A percentile compares a stretch with the other conserved stretches of the same genome.
phyloP scores from a whole-genome alignment of 1,284 basidiomycete genomes.

The Agaricales sp. region DNA sequence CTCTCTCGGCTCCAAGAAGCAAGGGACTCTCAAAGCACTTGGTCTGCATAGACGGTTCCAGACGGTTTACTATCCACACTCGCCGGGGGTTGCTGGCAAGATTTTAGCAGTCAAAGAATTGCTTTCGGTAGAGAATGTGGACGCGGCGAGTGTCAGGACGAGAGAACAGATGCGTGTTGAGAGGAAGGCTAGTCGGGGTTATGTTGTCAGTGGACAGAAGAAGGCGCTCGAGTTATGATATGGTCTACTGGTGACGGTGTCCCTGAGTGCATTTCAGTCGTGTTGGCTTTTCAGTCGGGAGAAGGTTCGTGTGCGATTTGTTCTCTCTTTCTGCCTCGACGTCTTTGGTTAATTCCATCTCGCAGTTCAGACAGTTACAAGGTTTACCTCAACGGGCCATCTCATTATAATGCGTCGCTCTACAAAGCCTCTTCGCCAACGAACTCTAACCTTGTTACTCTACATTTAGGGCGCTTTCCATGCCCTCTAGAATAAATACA shows the following conservation, averaged over 20 bases:
- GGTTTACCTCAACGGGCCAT: no score
- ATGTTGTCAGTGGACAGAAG: conserved; percentile 14
- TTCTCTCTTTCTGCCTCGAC: no score
- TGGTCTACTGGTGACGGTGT: neutral
- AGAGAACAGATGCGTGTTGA: conserved; percentile 55
- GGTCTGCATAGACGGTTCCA: conserved; percentile 75
- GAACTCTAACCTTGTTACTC: no score
- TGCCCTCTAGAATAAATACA: no score
- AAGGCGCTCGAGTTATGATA: neutral
- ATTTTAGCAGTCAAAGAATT: conserved; percentile 80
- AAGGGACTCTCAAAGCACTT: conserved; percentile 66
- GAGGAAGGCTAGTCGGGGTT: conserved; percentile 55
- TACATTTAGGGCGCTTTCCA: no score
- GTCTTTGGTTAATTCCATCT: no score
- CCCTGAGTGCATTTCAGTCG: no score
- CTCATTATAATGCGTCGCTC: no score
- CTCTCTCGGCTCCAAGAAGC: conserved; percentile 59
- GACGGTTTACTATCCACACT: conserved; percentile 71
- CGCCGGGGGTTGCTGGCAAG: conserved; percentile 69
- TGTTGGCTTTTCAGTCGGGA: no score
- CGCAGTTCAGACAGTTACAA: no score
- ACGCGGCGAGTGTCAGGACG: conserved; percentile 48
- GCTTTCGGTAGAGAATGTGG: conserved; percentile 78
- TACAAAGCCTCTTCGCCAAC: no score
- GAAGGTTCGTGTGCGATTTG: no score